These are phyloP conservation scores for Nicotiana otophora DNA, from an alignment of 257 asterid species.

Conservation along the genomic window DNA sequence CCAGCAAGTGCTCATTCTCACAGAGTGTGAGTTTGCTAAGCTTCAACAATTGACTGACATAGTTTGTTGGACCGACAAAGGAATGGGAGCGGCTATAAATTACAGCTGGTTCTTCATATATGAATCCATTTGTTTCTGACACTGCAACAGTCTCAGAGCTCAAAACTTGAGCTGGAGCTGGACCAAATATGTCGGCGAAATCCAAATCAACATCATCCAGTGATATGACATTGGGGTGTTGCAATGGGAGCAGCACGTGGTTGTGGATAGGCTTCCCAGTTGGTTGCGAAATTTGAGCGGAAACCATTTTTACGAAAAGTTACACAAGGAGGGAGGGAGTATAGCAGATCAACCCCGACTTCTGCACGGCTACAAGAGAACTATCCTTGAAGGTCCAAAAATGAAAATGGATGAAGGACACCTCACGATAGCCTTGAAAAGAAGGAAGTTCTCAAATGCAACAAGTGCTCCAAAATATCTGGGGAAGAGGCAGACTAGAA, in stretches of 20 bases:
- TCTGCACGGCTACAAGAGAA: slow-evolving; percentile 11
- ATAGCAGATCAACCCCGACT: slow-evolving; percentile 9
- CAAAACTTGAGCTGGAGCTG: slow-evolving; percentile 29
- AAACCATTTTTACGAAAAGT: slow-evolving; percentile 44
- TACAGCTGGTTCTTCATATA: slow-evolving; percentile 46
- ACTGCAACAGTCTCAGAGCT: slow-evolving; percentile 30
- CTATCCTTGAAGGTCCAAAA: slow-evolving; percentile 20
- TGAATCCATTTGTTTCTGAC: slow-evolving; percentile 28
- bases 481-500: slow-evolving; percentile 44
- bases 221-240: slow-evolving; percentile 28
- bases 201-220: slow-evolving; percentile 49
- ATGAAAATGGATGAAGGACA: slow-evolving; percentile 26
- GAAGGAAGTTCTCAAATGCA: slow-evolving; percentile 34
- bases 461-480: slow-evolving; percentile 40
- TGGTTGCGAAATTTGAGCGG: slow-evolving; percentile 33
- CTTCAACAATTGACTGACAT: slow-evolving; percentile 28
- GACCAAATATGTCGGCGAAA: slow-evolving; percentile 69
- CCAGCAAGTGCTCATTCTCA: slow-evolving; percentile 36
- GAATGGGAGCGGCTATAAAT: slow-evolving; percentile 57
- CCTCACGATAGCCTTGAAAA: slow-evolving; percentile 48
- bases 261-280: slow-evolving; percentile 27
- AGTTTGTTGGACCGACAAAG: slow-evolving; percentile 54
- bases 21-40: slow-evolving; percentile 36
- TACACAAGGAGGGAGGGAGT: background rate
- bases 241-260: slow-evolving; percentile 27